Percentiles rank a stretch among this genome's conserved stretches.
Evolutionary conservation across 257 asterid genomes (phyloP).

Genomic region (Solanum lignicaule): DNA sequence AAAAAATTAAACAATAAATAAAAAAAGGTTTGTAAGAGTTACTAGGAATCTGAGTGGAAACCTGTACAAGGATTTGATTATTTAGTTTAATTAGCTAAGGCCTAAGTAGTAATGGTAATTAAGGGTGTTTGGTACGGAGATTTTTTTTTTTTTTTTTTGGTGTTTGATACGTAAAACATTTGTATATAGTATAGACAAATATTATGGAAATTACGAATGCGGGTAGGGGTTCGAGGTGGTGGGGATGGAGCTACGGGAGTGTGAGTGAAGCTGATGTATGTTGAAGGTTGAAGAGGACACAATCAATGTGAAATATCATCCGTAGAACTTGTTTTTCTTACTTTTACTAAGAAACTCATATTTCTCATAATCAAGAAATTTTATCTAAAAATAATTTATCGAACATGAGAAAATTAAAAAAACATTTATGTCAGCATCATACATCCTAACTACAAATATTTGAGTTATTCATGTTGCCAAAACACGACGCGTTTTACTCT

Average conservation of each 20-base stretch:
- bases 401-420: fast-evolving
- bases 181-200: neutral
- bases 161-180: neutral
- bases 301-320: no score
- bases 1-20: no score
- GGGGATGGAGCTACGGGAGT: neutral
- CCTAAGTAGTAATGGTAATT: neutral
- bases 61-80: neutral
- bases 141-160: fast-evolving
- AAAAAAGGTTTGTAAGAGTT: neutral
- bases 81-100: neutral
- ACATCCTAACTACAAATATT: neutral
- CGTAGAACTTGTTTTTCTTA: fast-evolving
- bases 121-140: no score
- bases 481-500: neutral
- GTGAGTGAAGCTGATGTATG: neutral
- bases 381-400: neutral
- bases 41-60: neutral
- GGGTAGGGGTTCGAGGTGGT: neutral
- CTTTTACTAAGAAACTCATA: neutral
- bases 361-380: no score
- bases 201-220: neutral
- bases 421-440: no score
- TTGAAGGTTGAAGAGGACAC: neutral
- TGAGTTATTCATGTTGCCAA: neutral